Conservation (phyloP, 129 eudicot species). For the Arctium minus region DNA sequence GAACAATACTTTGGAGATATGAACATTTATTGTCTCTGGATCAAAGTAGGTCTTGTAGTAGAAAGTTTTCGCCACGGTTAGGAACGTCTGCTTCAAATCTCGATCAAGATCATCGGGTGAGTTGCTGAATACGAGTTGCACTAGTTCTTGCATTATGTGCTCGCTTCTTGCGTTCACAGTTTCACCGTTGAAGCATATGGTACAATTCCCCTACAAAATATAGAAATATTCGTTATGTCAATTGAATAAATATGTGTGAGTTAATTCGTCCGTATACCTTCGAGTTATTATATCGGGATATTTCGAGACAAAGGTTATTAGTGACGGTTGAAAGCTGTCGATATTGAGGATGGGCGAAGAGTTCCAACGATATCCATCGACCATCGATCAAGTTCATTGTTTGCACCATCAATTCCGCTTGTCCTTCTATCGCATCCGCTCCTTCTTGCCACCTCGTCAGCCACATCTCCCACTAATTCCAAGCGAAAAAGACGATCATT, state of each 20-base stretch:
- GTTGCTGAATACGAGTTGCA: conserved; percentile 2
- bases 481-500: background rate
- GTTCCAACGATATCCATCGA: conserved; percentile 14
- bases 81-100: background rate
- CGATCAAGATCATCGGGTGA: background rate
- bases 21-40: background rate
- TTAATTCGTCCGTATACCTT: conserved; percentile 11
- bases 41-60: background rate
- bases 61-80: conserved; percentile 3
- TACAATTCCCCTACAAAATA: background rate
- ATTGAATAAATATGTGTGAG: background rate
- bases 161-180: background rate
- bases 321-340: conserved; percentile 31
- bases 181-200: background rate
- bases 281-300: conserved; percentile 18
- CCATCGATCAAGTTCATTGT: conserved; percentile 35
- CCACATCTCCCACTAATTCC: conserved; percentile 55
- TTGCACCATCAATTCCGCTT: conserved; percentile 43
- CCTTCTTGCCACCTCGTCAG: conserved; percentile 37
- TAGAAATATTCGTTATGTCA: background rate
- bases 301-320: conserved; percentile 34
- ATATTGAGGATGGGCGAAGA: conserved; percentile 33
- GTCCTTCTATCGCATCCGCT: conserved; percentile 28
- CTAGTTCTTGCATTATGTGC: conserved; percentile 8
- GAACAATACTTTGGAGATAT: conserved; percentile 3